A percentile compares a stretch with the other conserved stretches of the same genome.
Conservation (phyloP, 1,139 yeast genomes). For the Hansenula sp. region DNA sequence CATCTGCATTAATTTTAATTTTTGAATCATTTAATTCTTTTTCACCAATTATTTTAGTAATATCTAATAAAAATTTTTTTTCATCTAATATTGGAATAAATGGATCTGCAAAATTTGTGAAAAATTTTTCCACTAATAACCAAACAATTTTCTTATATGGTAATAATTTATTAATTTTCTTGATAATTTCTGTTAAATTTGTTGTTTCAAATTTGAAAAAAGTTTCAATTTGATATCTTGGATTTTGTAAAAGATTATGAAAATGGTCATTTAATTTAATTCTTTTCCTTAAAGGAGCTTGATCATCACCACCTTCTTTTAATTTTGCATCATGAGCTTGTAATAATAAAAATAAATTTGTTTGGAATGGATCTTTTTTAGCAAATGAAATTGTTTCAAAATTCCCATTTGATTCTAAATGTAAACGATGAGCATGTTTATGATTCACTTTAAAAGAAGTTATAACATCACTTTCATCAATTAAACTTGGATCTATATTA, state of each 20-base stretch:
- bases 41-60: constrained; percentile 13
- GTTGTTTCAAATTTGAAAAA: constrained; percentile 12
- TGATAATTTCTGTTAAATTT: constrained; percentile 12
- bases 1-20: constrained; percentile 8
- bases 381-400: constrained; percentile 13
- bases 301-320: background rate
- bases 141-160: constrained; percentile 18
- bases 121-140: constrained; percentile 17
- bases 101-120: constrained; percentile 9
- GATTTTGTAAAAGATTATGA: constrained; percentile 12
- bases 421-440: constrained; percentile 10
- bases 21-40: constrained; percentile 9
- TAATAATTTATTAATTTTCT: constrained; percentile 10
- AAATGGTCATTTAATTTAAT: constrained; percentile 10
- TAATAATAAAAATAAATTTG: constrained; percentile 12
- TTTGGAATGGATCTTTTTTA: constrained; percentile 16
- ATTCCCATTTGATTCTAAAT: constrained; percentile 15
- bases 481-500: constrained; percentile 21
- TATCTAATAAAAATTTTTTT: constrained; percentile 4
- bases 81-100: constrained; percentile 14
- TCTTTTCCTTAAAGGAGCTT: background rate
- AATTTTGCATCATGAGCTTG: constrained; percentile 5
- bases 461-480: constrained; percentile 17
- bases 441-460: constrained; percentile 8
- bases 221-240: constrained; percentile 11